Evolutionary conservation across 805 yeast genomes (phyloP), one percentile per base, ranked within the genome.

Genomic region (Nakazawaea wickerhamii): DNA sequence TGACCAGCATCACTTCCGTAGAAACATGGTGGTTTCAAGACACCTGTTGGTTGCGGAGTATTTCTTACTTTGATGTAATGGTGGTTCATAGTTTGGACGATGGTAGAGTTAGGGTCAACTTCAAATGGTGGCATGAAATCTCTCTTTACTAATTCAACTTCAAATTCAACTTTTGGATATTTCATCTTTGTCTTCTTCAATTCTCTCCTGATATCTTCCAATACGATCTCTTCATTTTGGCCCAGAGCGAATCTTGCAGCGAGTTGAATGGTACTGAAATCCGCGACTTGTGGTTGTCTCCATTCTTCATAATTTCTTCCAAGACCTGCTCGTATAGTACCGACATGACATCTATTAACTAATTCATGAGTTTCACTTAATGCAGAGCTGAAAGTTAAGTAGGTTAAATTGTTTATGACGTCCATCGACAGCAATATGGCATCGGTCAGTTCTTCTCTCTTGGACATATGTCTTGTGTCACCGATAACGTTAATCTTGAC

Each of bases 241-340:
- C 61, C 62, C 2, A 61, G 62, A n/a, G 62, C 62, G 43, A 53
- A 57, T 32, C 62, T 39, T 4, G 60, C 60, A 14, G 61, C 61
- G 2, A 59, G 56, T n/a, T 55, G 55, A 30, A 58, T 48, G n/a
- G 62, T 58, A 17, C 55, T 57, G 46, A 58, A 58, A 39, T 57
- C 61, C 5, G 61, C 50, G 13, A 58, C 62, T 44, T 57, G 62
- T 14, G 62, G 62, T 19, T 59, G 53, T 46, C 62, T 51, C 62
- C 62, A 57, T 8, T 48, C 45, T 41, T 57, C 62, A 44, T 57
- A 57, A 9, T 36, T 35, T 40, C 60, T 46, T 1, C 61, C 60
- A 41, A 56, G 44, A 4, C 62, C 62, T n/a, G 59, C 62, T 43
- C 52, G 51, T 30, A 58, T 58, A 2, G 58, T 51, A 6, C 61